Base-by-base conservation (phyloP, 2,329 filamentous ascomycete genomes). In the Trichoderma citrinoviride region DNA sequence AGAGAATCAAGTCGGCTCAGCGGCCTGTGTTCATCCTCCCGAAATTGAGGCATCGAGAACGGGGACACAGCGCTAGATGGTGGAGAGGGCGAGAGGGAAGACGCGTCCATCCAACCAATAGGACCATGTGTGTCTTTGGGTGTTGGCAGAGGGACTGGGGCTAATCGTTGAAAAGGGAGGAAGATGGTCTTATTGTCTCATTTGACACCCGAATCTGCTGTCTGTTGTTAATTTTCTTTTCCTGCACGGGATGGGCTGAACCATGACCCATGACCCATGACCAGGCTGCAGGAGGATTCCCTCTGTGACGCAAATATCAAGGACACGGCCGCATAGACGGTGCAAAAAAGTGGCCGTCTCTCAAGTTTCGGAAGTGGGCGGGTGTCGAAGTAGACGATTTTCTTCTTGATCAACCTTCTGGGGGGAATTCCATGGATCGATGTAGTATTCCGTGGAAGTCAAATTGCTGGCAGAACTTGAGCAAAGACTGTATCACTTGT, bases 161-260 rank as follows among this genome's bases (percentile, higher is more conserved):
- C 49, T 41, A 19, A 46, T 54, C 17, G 33, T 50, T 46, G n/a
- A 40, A 25, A 62, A 62, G 60, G 60, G 60, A 62, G n/a, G 60
- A 54, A 41, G 5, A 46, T 23, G 19, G 60, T 7, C 47, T 54
- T 37, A 25, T 46, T 62, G 40, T 62, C 49, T 54, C 47, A 62
- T 43, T 62, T 46, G 60, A 40, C 14, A 40, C 56, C 37, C n/a
- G 10, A 33, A 19, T 37, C 25, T 41, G 15, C 60, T 25, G n/a
- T 50, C 49, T 29, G 25, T 54, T 27, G 14, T 21, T 8, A 37
- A 61, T 33, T 44, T 61, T 44, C 47, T 33, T 53, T 61, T 44
- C 47, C 23, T 27, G 46, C 46, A 49, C 12, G 23, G 21, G 40
- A 52, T 23, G 37, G 54, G 57, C 37, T 52, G 25, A 40, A 46